phyloP scores from a whole-genome alignment of 2,329 filamentous ascomycete species.

The Aspergillus sp. region DNA sequence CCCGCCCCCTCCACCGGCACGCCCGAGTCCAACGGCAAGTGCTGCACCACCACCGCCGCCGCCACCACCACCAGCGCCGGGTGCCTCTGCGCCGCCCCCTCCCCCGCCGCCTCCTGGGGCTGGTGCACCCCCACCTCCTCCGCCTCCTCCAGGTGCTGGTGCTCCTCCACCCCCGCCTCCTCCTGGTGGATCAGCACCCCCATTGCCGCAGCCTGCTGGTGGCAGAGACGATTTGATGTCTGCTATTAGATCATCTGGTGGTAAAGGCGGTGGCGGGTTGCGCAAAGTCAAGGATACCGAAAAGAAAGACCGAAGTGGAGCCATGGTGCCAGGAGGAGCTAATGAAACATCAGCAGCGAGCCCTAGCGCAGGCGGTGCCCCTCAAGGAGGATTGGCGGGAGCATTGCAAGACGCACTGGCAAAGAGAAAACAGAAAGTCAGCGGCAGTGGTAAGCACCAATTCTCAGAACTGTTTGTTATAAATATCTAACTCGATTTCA shows the following conservation, averaged over 20 bases:
- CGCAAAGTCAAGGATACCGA: conserved; percentile 48
- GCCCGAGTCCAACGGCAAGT: conserved; percentile 22
- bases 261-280: conserved; percentile 43
- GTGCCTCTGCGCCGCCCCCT: conserved; percentile 30
- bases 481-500: conserved; percentile 29
- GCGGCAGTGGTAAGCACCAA: conserved; percentile 78
- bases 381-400: conserved; percentile 69
- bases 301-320: conserved; percentile 48
- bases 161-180: conserved; percentile 38
- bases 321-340: conserved; percentile 50
- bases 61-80: conserved; percentile 37
- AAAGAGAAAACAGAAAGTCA: conserved; percentile 90
- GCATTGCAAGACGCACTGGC: conserved; percentile 75
- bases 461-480: neutral
- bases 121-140: conserved; percentile 29
- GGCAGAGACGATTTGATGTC: conserved; percentile 47
- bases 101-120: conserved; percentile 36
- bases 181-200: conserved; percentile 41
- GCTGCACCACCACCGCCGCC: conserved; percentile 34
- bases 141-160: conserved; percentile 42
- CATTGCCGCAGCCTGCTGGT: conserved; percentile 42
- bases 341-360: conserved; percentile 60
- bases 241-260: conserved; percentile 54
- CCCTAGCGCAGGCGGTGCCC: conserved; percentile 53
- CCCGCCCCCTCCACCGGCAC: conserved; percentile 47